Evolutionary conservation across 805 yeast genomes (phyloP), one percentile per base, ranked within the genome.

Genomic region (Maudiozyma pseudohumilis): DNA sequence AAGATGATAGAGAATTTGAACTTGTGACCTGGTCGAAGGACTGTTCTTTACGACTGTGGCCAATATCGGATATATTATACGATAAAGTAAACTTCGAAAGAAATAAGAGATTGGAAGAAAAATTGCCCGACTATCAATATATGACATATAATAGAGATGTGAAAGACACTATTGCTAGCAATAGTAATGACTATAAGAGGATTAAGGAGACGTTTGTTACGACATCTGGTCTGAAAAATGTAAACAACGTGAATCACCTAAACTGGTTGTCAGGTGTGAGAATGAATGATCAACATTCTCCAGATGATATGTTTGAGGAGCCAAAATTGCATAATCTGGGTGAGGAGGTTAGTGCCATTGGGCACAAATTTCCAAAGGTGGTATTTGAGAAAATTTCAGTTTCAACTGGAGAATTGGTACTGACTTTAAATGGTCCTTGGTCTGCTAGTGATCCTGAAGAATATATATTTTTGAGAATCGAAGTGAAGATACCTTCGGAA

Each of bases 261-360:
- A 78, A 81, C 45, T 89, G 97, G 97, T 77, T 94, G 27, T 79
- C 96, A 0, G 96, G 97, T 36, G 94, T 89, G 6, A 68, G 87
- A 40, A 74, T 89, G 56, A 54, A 60, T 49, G 60, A 55, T 37
- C 63, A 66, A 1, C 58, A 53, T 32, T 63, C 68, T 0, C 59
- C 68, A 23, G 63, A 60, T 30, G 53, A 58, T 36, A 50, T 55
- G 1, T 58, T 63, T 35, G 64, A 62, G 17, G 65, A 60, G 15
- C 41, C 49, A 6, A 45, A 54, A 9, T 70, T 75, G 3, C 74
- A 78, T 18, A 86, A 85, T 51, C 59, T 89, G 19, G 96, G 95
- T 6, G 96, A 88, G 57, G 98, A 89, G 57, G 87, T 92, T 2
- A 80, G 94, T 45, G 66, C 74, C 13, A 86, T 87, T 6, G 94